Evolutionary conservation across 2,329 filamentous ascomycete species (phyloP).

Genomic region (Rachicladosporium sp.): DNA sequence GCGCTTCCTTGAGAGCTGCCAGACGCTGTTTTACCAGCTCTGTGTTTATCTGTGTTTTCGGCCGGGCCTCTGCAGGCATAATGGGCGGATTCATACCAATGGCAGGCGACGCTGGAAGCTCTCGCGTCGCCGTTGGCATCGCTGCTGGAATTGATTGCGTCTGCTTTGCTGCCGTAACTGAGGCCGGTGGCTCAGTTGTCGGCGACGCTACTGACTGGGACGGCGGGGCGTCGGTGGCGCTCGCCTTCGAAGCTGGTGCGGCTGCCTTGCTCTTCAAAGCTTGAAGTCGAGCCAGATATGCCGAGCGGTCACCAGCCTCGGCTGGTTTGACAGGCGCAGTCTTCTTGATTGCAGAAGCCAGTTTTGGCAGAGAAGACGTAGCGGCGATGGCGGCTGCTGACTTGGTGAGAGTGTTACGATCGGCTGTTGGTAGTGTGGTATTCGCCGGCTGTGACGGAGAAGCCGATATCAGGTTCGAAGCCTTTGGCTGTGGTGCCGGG

Average conservation of each 20-base stretch:
- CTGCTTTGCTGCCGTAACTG: background rate
- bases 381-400: slow-evolving; percentile 7
- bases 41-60: slow-evolving; percentile 54
- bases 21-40: slow-evolving; percentile 68
- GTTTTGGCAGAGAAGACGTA: slow-evolving; percentile 10
- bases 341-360: slow-evolving; percentile 6
- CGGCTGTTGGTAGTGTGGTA: too few relatives aligned
- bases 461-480: too few relatives aligned
- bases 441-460: too few relatives aligned
- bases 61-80: background rate
- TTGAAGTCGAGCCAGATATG: slow-evolving; percentile 62
- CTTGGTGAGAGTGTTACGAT: too few relatives aligned
- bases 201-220: background rate
- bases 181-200: background rate
- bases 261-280: slow-evolving; percentile 57
- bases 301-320: slow-evolving; percentile 46
- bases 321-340: slow-evolving; percentile 6
- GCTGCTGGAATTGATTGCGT: background rate
- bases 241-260: slow-evolving; percentile 1
- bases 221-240: background rate
- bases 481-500: too few relatives aligned
- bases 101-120: slow-evolving; percentile 5
- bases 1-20: slow-evolving; percentile 49
- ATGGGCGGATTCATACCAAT: slow-evolving; percentile 7
- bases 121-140: background rate